Evolutionary conservation across 2,329 filamentous ascomycete species (phyloP), one percentile per base, ranked within the genome.

Genomic region (Calonectria henricotiae): DNA sequence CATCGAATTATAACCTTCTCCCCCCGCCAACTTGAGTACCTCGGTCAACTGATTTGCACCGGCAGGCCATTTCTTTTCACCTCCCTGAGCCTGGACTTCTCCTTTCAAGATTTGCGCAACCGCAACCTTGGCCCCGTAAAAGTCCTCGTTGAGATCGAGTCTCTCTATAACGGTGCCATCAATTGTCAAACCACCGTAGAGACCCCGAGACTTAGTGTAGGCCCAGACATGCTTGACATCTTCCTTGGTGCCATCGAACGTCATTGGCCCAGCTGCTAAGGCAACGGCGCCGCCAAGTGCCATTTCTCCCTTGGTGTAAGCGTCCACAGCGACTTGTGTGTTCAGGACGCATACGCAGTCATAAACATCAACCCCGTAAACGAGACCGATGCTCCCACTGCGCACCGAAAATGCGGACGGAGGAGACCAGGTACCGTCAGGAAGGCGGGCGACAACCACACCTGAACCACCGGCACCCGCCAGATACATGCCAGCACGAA

Each of bases 321-420:
- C 91, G 41, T 91, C 87, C 49, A 94, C 82, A 2, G 92, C 92
- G 64, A 89, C 86, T 32, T 88, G 85, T 0, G 89, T 91, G 79
- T 93, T 93, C 77, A 94, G 92, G 30, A 94, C 89, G 27, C 93
- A 88, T 30, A 94, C 91, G 75, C 91, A 93, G 78, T 94, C 92
- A 82, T 94, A 94, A 20, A 94, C 92, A 79, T 94, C 92, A 5
- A 94, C 87, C 4, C 92, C 92, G 4, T 90, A 88, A 55, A 94
- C 85, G 76, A 94, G 91, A 0, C 92, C 92, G 5, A 93, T 85
- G 9, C 90, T 90, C 1, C 91, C 88, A 0, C 92, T 93, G 77
- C 93, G 91, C 37, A 93, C 86, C 79, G 93, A 86, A 77, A 94
- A 92, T 32, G 91, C 92, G 0, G 90, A 92, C 0, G 92, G 92